A percentile compares a stretch with the other conserved stretches of the same genome.
phyloP scores from a whole-genome alignment of 306 rosid genomes.

The Trichosanthes truncata region DNA sequence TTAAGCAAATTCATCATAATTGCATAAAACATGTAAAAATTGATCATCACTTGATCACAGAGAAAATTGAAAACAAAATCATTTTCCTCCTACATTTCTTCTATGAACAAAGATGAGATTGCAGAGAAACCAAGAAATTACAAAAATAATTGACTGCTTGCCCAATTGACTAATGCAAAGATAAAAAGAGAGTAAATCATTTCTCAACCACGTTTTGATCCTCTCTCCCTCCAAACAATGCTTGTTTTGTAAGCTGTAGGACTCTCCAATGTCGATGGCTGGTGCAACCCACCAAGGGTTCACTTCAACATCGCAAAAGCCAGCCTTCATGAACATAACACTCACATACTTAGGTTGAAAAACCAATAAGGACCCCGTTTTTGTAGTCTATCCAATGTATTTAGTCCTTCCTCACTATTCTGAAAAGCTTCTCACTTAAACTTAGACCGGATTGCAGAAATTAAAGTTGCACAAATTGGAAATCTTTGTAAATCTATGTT shows the following conservation, averaged over 20 bases:
- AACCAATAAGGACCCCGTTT: not conserved
- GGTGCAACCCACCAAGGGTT: not conserved
- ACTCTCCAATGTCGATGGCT: not conserved
- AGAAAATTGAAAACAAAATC: too few species aligned
- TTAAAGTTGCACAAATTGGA: too few species aligned
- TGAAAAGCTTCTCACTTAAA: too few species aligned
- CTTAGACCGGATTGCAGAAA: too few species aligned
- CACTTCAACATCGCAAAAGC: not conserved
- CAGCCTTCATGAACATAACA: not conserved
- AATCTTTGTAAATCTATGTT: too few species aligned
- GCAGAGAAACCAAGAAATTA: not conserved
- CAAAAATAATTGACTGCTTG: not conserved
- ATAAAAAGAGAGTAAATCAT: not conserved
- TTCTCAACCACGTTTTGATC: not conserved
- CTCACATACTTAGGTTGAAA: not conserved
- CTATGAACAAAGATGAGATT: not conserved
- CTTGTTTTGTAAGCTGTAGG: too few species aligned
- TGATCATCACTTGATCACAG: too few species aligned
- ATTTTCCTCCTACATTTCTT: not conserved
- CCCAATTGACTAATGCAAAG: not conserved
- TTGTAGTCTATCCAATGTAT: not conserved
- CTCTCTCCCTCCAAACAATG: not conserved
- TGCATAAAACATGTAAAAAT: too few species aligned
- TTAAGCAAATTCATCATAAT: too few species aligned
- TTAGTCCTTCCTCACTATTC: too few species aligned